Base-by-base conservation (phyloP, 1,139 yeast species). In the Hansenula sp. region DNA sequence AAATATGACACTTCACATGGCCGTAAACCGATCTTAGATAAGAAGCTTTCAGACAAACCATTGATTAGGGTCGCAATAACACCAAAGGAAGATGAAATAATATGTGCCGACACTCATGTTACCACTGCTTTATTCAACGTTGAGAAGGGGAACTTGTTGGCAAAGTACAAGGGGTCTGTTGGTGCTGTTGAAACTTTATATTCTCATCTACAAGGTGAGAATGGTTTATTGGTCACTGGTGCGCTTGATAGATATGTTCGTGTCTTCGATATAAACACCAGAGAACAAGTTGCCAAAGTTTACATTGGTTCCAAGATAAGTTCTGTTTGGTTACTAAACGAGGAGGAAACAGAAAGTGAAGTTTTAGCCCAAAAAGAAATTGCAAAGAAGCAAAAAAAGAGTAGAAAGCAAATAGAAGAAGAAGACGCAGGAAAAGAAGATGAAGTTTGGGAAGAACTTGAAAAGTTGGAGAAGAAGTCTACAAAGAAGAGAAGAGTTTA, bases 241-340 rank as follows among this genome's bases (percentile, higher is more conserved):
- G 96, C 96, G 0, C 72, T 90, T 33, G 98, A 91, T 60, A 74
- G 96, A 58, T 91, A 89, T 60, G 72, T 89, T 36, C 74, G 97
- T 46, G 87, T 87, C 3, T 91, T 77, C 62, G 84, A 87, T 50
- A 60, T 80, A 8, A 67, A 65, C 2, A 63, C 79, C 0, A 71
- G 95, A 42, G 76, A 77, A 40, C 68, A 79, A 42, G 65, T 83
- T 16, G 89, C 81, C 11, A 89, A 88, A 58, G 84, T 88, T 12
- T 91, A 78, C 56, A 60, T 84, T 32, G 95, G 95, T 3, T 78
- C 88, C 5, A 89, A 86, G 57, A 73, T 87, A n/a, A 74, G 79
- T 39, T 71, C 71, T 27, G 72, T 86, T 11, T 59, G 72, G 40
- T 62, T 87, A 5, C 53, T 88, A 30, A 68, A 63, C 40, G 61